Evolutionary conservation across 2,329 filamentous ascomycete genomes (phyloP).

Genomic region (Colletotrichum somersetense): DNA sequence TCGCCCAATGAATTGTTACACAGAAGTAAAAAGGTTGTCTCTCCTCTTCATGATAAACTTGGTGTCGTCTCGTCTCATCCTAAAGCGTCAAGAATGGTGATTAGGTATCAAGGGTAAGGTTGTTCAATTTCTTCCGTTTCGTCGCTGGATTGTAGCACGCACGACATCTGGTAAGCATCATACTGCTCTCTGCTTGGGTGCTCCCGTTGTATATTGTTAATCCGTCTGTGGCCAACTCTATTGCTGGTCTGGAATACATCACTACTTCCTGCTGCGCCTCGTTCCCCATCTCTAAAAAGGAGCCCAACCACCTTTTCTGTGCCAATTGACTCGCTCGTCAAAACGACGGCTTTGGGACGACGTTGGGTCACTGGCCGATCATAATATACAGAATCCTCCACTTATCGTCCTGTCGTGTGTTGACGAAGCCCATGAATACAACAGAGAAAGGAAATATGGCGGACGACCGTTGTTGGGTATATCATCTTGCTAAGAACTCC

Average conservation of each 20-base stretch:
- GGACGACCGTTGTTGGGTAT: constrained; percentile 37
- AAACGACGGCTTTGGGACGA: constrained; percentile 17
- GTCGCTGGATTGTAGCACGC: constrained; percentile 11
- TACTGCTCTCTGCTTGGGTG: constrained; percentile 2
- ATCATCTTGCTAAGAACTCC: constrained; percentile 34
- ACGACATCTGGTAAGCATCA: neutral
- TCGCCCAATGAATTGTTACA: neutral
- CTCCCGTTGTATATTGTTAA: constrained; percentile 1
- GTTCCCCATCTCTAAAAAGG: constrained; percentile 27
- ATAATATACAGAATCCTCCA: constrained; percentile 30
- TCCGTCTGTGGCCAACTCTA: neutral
- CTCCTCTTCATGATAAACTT: neutral
- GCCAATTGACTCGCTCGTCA: constrained; percentile 1
- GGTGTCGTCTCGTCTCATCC: neutral
- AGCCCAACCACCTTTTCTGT: constrained; percentile 22
- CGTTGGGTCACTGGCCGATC: neutral
- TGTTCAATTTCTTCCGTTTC: constrained; percentile 16
- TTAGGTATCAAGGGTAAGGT: neutral
- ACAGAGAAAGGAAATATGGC: constrained; percentile 16
- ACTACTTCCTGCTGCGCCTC: neutral
- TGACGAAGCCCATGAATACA: constrained; percentile 18
- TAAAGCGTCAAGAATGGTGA: neutral
- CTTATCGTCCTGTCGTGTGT: constrained; percentile 10
- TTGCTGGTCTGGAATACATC: neutral
- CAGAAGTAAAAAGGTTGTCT: neutral